Percentiles rank a stretch among this genome's conserved stretches.
Conservation (phyloP, 2,329 filamentous ascomycete species). For the Fusarium tjaetaba region DNA sequence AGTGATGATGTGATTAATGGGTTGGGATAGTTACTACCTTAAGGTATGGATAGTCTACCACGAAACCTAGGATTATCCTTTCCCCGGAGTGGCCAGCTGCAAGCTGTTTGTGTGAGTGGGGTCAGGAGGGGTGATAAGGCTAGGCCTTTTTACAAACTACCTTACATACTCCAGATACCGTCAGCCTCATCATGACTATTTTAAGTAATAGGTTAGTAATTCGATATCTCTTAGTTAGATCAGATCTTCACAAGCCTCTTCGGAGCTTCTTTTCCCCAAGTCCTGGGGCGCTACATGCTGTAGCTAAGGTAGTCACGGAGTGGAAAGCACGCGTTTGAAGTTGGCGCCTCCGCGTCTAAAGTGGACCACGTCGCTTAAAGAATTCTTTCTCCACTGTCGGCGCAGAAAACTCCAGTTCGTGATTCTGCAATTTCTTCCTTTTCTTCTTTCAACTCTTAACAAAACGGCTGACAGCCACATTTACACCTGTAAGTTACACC, state of each 20-base stretch:
- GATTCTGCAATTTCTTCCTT: slow-evolving; percentile 36
- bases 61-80: background rate
- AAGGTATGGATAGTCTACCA: background rate
- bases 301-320: background rate
- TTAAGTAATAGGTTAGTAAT: background rate
- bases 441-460: slow-evolving; percentile 20
- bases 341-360: slow-evolving; percentile 26
- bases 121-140: background rate
- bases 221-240: background rate
- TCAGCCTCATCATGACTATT: background rate
- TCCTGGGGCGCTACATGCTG: background rate
- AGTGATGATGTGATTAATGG: slow-evolving; percentile 28
- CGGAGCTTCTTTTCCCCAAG: background rate
- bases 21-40: background rate
- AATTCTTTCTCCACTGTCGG: slow-evolving; percentile 12
- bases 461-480: background rate
- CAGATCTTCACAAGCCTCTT: background rate
- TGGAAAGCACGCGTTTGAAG: background rate
- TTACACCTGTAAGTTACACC: slow-evolving; percentile 15
- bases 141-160: background rate
- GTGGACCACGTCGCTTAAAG: slow-evolving; percentile 24
- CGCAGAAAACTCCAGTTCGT: slow-evolving; percentile 31
- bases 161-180: background rate
- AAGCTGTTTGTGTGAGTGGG: background rate
- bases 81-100: background rate